These are phyloP conservation scores for Termitomyces titanicus DNA, from an alignment of 768 basidiomycete species.

Conservation along the genomic window DNA sequence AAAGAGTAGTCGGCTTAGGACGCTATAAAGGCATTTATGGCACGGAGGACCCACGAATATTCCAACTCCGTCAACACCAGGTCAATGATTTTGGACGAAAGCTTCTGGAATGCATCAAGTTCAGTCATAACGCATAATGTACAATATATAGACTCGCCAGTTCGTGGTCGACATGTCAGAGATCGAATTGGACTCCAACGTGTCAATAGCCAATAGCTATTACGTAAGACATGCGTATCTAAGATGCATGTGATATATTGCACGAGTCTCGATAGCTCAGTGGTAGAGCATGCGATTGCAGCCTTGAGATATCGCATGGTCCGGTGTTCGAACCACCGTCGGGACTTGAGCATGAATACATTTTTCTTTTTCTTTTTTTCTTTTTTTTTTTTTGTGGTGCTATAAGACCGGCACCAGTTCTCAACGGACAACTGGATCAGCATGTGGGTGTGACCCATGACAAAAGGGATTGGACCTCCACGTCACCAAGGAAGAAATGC, in stretches of 20 bases:
- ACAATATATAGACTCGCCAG: not conserved
- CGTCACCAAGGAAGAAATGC: too few species aligned
- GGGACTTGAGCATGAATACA: too few species aligned
- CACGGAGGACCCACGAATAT: not conserved
- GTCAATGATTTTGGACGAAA: not conserved
- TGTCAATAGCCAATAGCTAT: too few species aligned
- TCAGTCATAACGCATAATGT: not conserved
- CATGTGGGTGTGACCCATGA: too few species aligned
- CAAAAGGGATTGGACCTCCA: too few species aligned
- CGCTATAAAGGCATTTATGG: not conserved
- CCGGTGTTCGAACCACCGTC: conserved; percentile 13
- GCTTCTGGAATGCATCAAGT: not conserved
- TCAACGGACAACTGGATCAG: too few species aligned
- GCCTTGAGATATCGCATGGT: conserved; percentile 3
- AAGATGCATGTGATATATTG: too few species aligned
- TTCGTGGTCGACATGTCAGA: not conserved
- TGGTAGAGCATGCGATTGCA: conserved; percentile 15
- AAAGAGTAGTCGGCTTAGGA: not conserved
- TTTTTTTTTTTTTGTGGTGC: too few species aligned
- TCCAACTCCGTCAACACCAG: not conserved
- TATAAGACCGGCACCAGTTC: too few species aligned
- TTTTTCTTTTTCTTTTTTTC: too few species aligned
- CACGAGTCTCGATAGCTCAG: conserved; percentile 9
- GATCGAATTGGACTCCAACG: too few species aligned
- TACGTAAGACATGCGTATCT: too few species aligned